Base-by-base conservation (phyloP, 2,329 filamentous ascomycete genomes). In the Furcasterigmium sp. region DNA sequence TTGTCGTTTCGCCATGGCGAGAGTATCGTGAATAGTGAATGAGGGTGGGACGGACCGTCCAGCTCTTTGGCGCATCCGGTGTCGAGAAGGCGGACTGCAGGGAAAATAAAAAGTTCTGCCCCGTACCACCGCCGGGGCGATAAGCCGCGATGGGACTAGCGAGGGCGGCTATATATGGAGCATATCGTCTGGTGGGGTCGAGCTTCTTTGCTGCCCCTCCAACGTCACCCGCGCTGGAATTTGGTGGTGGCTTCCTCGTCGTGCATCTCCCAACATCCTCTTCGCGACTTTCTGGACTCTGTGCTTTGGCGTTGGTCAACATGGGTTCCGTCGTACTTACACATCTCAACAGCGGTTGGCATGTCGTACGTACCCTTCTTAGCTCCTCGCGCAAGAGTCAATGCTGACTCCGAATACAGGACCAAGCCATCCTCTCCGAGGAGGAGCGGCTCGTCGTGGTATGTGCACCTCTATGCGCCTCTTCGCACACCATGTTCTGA, bases 291-390 rank as follows among this genome's bases (percentile, higher is more conserved):
- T 26, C 23, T 26, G 7, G 23, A 26, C 11, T 26, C 23, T 26
- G 23, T 26, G 23, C 11, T 26, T 11, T 26, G 11, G 23, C 23
- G 23, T 26, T 26, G 7, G 9, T 13, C 13, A 8, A 15, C 49
- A 79, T 79, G 75, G 89, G 90, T 56, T 95, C 90, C 57, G 87
- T 96, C 50, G 87, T 95, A 39, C 82, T 98, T 42, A 91, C 91
- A 37, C 91, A 97, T 66, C 78, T 98, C 37, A 80, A 80, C 55
- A 91, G 87, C 34, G 93, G 88, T 64, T 98, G 91, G 93, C 93
- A 98, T 66, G 93, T 98, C 59, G 93, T 97, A 73, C 91, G 97
- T 69, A 90, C 91, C 51, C 96, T 96, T 60, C 82, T 88, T 59
- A 65, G 59, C 32, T 41, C 30, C 36, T n/a, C 9, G 82, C 40